Evolutionary conservation across 2,329 filamentous ascomycete species (phyloP).

Genomic region (Ophiostoma piceae): DNA sequence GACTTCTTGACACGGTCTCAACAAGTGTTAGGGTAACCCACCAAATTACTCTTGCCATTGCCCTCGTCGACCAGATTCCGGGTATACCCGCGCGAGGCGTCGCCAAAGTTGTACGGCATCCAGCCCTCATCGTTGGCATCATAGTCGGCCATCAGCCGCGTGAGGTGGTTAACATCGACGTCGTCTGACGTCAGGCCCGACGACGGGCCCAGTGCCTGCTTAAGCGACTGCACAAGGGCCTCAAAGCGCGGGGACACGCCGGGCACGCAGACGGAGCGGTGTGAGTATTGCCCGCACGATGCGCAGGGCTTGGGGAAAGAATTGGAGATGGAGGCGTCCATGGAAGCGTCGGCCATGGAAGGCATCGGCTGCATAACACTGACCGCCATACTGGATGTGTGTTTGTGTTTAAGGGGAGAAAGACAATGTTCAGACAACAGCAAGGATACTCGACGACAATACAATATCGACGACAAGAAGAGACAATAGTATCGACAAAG

Average conservation of each 20-base stretch:
- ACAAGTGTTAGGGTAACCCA: constrained; percentile 32
- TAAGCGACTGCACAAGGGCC: constrained; percentile 66
- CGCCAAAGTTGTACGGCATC: constrained; percentile 68
- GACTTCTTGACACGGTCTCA: not conserved
- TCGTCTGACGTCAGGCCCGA: constrained; percentile 79
- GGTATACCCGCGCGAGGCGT: constrained; percentile 68
- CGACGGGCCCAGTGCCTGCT: constrained; percentile 67
- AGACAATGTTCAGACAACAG: not conserved
- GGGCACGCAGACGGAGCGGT: constrained; percentile 20
- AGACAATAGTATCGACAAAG: not conserved
- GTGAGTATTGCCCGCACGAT: not conserved
- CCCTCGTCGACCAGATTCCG: constrained; percentile 85
- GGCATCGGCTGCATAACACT: constrained; percentile 17
- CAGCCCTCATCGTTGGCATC: constrained; percentile 64
- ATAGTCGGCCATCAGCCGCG: constrained; percentile 69
- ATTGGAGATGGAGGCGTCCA: not conserved
- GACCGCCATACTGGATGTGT: constrained; percentile 15
- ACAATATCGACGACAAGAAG: no score
- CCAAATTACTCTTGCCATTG: constrained; percentile 59
- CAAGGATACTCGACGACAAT: constrained; percentile 3
- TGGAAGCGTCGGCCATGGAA: not conserved
- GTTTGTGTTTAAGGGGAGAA: not conserved
- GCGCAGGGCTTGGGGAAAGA: constrained; percentile 7
- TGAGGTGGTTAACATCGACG: constrained; percentile 68
- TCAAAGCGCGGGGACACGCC: constrained; percentile 54